Percentiles rank a stretch among this genome's conserved stretches.
Evolutionary conservation across 2,329 filamentous ascomycete genomes (phyloP).

Genomic region (Pseudogymnoascus sp.): DNA sequence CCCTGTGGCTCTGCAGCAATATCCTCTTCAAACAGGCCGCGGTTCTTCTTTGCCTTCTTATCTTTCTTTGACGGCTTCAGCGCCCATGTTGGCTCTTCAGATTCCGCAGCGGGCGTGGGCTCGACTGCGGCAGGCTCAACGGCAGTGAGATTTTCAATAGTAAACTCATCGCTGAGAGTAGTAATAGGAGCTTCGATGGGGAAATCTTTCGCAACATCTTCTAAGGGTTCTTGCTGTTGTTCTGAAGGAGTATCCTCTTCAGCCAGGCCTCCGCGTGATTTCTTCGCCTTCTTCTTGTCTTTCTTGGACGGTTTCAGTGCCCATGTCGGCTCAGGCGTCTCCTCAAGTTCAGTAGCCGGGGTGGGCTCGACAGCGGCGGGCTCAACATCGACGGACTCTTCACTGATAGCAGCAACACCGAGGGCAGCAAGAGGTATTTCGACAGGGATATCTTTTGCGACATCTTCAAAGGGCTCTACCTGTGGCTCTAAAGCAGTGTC

Average conservation of each 20-base stretch:
- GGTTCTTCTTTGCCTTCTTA: constrained; percentile 7
- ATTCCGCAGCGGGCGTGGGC: constrained; percentile 17
- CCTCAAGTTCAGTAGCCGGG: background rate
- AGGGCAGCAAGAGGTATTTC: background rate
- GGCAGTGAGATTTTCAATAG: background rate
- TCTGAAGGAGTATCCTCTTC: background rate
- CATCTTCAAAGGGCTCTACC: background rate
- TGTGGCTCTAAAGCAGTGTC: background rate
- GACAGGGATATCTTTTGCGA: background rate
- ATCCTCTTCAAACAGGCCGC: background rate
- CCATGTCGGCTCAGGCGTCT: background rate
- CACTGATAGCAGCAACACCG: background rate
- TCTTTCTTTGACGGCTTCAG: constrained; percentile 6
- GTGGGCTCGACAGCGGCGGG: background rate
- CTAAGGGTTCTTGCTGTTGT: background rate
- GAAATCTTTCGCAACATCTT: background rate
- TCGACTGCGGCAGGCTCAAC: background rate
- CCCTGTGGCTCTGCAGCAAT: background rate
- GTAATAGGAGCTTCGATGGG: background rate
- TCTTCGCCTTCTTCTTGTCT: constrained; percentile 9
- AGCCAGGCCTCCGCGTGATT: background rate
- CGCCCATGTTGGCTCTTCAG: constrained; percentile 12
- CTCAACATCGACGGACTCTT: background rate
- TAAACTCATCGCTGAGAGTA: background rate
- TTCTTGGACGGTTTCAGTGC: constrained; percentile 3